A percentile compares a stretch with the other conserved stretches of the same genome.
Conservation (phyloP, 2,329 filamentous ascomycete species). For the Botrytis fabae region DNA sequence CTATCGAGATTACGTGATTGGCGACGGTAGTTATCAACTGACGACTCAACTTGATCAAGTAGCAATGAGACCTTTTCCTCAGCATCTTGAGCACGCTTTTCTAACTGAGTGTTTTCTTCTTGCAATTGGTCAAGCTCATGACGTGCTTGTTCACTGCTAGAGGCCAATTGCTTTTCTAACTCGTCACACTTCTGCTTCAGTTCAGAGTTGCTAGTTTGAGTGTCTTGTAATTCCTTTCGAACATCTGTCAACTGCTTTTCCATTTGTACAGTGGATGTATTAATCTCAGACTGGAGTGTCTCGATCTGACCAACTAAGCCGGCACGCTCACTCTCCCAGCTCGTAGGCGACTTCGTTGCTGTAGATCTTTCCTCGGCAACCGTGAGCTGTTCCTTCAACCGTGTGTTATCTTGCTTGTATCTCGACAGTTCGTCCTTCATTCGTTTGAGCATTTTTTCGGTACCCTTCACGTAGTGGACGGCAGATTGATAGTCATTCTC, state of each 20-base stretch:
- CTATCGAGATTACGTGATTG: constrained; percentile 62
- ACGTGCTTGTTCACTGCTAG: constrained; percentile 54
- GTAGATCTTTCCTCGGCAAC: constrained; percentile 58
- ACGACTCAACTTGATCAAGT: constrained; percentile 90
- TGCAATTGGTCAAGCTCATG: constrained; percentile 79
- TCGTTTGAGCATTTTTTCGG: constrained; percentile 98
- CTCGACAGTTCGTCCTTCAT: constrained; percentile 96
- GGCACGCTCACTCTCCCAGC: constrained; percentile 74
- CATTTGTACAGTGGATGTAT: constrained; percentile 63
- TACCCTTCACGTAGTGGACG: constrained; percentile 96
- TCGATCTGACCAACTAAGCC: constrained; percentile 68
- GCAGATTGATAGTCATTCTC: constrained; percentile 98
- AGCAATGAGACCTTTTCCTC: constrained; percentile 91
- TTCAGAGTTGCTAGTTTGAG: constrained; percentile 68
- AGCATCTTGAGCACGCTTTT: constrained; percentile 82
- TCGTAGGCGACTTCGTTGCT: constrained; percentile 47
- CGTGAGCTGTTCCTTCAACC: constrained; percentile 79
- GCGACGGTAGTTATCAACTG: constrained; percentile 91
- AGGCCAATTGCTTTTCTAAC: constrained; percentile 56
- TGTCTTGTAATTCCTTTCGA: constrained; percentile 65
- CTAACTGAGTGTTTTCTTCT: constrained; percentile 76
- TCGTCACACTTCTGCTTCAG: constrained; percentile 58
- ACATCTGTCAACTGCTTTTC: constrained; percentile 70
- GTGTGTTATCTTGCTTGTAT: constrained; percentile 83
- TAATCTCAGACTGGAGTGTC: constrained; percentile 67